Conservation (phyloP, 495 filamentous ascomycete genomes). For the Daldinia grandis region DNA sequence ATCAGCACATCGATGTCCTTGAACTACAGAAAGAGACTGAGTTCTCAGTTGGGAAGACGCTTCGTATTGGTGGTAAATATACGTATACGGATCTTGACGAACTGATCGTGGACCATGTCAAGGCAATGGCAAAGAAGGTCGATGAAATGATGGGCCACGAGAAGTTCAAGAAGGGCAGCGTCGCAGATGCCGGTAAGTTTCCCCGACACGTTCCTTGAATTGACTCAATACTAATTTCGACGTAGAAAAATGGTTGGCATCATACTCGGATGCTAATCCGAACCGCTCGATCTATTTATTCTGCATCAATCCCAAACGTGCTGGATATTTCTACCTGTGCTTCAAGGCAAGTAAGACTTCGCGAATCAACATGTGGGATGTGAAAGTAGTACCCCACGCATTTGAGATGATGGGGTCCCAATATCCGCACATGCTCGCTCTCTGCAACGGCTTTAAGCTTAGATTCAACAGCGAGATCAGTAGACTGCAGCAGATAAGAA, state of each 20-base stretch:
- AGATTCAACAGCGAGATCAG: constrained; percentile 60
- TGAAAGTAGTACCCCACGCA: constrained; percentile 85
- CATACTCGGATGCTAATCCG: constrained; percentile 95
- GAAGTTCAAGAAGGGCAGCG: constrained; percentile 84
- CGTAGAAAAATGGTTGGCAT: constrained; percentile 91
- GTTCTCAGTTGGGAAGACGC: constrained; percentile 84
- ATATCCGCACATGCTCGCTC: constrained; percentile 91
- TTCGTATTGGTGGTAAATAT: constrained; percentile 86
- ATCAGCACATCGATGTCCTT: constrained; percentile 96
- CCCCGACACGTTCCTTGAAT: neutral
- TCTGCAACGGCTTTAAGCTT: constrained; percentile 84
- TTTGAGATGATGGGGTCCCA: constrained; percentile 86
- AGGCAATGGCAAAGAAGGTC: constrained; percentile 97
- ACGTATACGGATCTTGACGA: constrained; percentile 96
- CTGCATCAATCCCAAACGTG: constrained; percentile 89
- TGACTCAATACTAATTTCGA: constrained; percentile 44
- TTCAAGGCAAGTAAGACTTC: constrained; percentile 88
- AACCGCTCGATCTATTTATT: constrained; percentile 92
- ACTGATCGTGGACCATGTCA: constrained; percentile 94
- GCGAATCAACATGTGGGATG: constrained; percentile 78
- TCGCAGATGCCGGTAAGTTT: constrained; percentile 82
- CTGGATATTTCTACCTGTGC: constrained; percentile 93
- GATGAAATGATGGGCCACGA: constrained; percentile 94
- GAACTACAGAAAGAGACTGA: constrained; percentile 97
- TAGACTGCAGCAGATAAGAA: constrained; percentile 51